Conservation (phyloP, 176 grass and related monocot genomes). For the Leersia perrieri region DNA sequence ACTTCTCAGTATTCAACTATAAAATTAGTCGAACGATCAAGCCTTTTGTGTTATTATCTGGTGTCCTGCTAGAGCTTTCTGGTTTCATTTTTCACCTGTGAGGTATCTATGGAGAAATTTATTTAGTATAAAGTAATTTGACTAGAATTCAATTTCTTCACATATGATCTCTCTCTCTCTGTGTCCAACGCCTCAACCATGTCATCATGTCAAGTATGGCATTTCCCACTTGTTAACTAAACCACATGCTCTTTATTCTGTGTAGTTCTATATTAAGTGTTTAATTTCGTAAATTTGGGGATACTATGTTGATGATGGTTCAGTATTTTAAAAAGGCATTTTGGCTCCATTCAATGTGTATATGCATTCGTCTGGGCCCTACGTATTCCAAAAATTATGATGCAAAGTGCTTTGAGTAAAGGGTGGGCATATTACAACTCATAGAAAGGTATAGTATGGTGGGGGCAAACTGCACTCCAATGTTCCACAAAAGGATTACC, state of each 20-base stretch:
- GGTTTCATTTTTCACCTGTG: slow-evolving; percentile 2
- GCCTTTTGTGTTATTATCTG: slow-evolving; percentile 15
- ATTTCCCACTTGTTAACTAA: not conserved
- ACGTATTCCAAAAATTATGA: slow-evolving; percentile 26
- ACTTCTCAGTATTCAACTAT: not conserved
- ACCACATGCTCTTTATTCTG: not conserved
- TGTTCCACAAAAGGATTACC: slow-evolving; percentile 56
- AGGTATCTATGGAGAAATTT: not conserved
- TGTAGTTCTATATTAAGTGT: not conserved
- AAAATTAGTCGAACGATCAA: not conserved
- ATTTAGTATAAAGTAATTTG: slow-evolving; percentile 13
- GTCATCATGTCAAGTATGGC: not conserved
- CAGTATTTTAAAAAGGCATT: slow-evolving; percentile 22
- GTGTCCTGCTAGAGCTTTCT: slow-evolving; percentile 11
- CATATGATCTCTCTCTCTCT: not conserved
- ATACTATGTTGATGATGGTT: slow-evolving; percentile 2
- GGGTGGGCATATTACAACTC: slow-evolving; percentile 40
- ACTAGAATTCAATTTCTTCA: slow-evolving; percentile 7
- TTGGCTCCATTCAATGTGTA: slow-evolving; percentile 36
- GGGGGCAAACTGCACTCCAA: slow-evolving; percentile 46
- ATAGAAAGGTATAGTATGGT: slow-evolving; percentile 47
- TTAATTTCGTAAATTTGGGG: slow-evolving; percentile 11
- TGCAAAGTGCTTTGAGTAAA: slow-evolving; percentile 63
- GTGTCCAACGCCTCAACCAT: not conserved
- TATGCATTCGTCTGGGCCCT: slow-evolving; percentile 22